phyloP scores from a whole-genome alignment of 2,329 filamentous ascomycete genomes.

The Talaromyces funiculosus region DNA sequence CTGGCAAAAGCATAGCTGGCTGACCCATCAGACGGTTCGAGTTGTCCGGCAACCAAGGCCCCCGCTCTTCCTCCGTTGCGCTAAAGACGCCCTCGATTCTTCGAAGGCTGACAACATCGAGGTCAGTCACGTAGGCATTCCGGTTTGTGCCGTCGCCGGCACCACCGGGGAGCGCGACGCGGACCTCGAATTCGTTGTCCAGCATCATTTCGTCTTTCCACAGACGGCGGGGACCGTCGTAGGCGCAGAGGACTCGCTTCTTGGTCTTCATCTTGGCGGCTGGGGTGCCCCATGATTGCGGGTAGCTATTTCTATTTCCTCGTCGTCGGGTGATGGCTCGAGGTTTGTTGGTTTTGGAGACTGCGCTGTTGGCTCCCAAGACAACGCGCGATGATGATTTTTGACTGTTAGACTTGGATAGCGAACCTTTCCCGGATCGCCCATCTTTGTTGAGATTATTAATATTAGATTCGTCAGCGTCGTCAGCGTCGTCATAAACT shows the following conservation, averaged over 20 bases:
- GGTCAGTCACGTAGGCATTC: conserved; percentile 79
- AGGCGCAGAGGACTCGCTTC: conserved; percentile 91
- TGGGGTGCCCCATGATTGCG: conserved; percentile 86
- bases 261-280: conserved; percentile 96
- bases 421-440: conserved; percentile 44
- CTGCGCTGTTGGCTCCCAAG: conserved; percentile 42
- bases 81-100: conserved; percentile 77
- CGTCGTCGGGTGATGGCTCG: conserved; percentile 60
- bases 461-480: conserved; percentile 2
- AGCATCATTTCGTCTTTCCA: conserved; percentile 99
- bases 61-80: conserved; percentile 81
- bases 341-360: conserved; percentile 59
- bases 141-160: conserved; percentile 77
- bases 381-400: conserved; percentile 43
- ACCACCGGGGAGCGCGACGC: conserved; percentile 69
- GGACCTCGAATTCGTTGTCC: conserved; percentile 88
- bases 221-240: conserved; percentile 77
- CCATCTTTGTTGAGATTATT: conserved; percentile 20
- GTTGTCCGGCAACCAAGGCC: conserved; percentile 59
- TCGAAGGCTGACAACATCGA: conserved; percentile 84
- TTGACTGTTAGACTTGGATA: conserved; percentile 50
- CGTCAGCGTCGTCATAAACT: conserved; percentile 44
- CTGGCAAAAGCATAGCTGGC: conserved; percentile 27
- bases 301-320: conserved; percentile 91
- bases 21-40: conserved; percentile 30